Conservation (phyloP, 2,329 filamentous ascomycete species). For the Trichoderma sp. region DNA sequence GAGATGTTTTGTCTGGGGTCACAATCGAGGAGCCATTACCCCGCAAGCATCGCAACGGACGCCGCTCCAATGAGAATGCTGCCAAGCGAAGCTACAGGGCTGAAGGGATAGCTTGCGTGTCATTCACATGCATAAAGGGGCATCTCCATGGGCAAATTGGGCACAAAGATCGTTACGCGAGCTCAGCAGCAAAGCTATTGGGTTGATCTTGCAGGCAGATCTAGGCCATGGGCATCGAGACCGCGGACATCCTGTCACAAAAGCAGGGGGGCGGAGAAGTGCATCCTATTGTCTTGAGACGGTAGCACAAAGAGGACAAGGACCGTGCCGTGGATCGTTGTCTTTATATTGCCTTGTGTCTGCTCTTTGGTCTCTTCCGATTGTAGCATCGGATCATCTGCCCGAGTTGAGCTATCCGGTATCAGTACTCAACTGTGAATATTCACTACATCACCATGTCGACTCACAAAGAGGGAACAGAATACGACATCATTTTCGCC, state of each 20-base stretch:
- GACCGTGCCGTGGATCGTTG: no score
- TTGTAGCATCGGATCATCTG: not conserved
- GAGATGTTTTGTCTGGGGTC: not conserved
- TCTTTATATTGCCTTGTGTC: not conserved
- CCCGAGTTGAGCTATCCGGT: not conserved
- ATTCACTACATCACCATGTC: conserved; percentile 24
- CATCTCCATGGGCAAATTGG: not conserved
- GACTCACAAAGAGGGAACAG: conserved; percentile 24
- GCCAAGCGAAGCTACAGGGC: not conserved
- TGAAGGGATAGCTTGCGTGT: not conserved
- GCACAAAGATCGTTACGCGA: not conserved
- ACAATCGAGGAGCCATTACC: not conserved
- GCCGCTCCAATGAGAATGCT: not conserved
- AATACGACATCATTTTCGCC: conserved; percentile 35
- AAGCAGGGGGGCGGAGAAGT: no score
- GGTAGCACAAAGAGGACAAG: no score
- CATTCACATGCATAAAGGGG: not conserved
- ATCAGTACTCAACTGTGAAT: no score
- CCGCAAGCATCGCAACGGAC: conserved; percentile 6
- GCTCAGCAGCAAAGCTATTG: no score
- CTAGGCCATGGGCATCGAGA: no score
- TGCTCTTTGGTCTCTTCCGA: not conserved
- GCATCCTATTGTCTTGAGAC: no score
- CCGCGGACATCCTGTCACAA: no score
- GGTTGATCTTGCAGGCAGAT: no score